Evolutionary conservation across 2,329 filamentous ascomycete genomes (phyloP), one percentile per base, ranked within the genome.

Genomic region (Beauveria bassiana): DNA sequence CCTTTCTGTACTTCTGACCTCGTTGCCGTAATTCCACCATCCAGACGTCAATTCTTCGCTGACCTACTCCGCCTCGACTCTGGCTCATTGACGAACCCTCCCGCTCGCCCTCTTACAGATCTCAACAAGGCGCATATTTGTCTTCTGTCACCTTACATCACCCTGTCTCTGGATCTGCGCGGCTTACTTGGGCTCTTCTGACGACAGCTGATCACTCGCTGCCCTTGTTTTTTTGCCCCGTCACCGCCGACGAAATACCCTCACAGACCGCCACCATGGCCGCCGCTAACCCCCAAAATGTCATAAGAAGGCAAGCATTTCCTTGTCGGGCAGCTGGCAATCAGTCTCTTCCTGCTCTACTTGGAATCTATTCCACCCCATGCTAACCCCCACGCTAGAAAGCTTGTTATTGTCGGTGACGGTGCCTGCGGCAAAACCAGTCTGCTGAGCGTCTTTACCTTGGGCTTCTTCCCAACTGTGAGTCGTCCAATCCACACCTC

Each of bases 341-440:
- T 16, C 45, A 34, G 22, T 56, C 46, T 12, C 34, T 8, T 20
- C 10, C 34, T 45, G 38, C 34, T 34, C 26, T 9, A 24, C 9
- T 38, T 8, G 28, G 20, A 38, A 14, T n/a, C 4, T n/a, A 34
- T 22, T 4, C 12, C 24, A 43, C n/a, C 2, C 16, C 18, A 18
- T 45, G 40, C 53, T 55, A 20, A 55, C 26, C 2, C n/a, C 18
- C 12, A 1, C 18, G 3, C 53, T 55, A 96, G 93, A 81, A 97
- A 97, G 79, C 82, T 97, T 72, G 93, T 97, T 70, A 97, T 97
- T 69, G 96, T 97, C 70, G 93, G 93, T 64, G 93, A 97, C 72
- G 95, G 95, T 80, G 95, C 95, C 68, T 99, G 95, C 77, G 95
- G 95, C 70, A 99, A 99, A 81, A 99, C 95, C 58, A 96, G 91